Percentiles rank a stretch among this genome's conserved stretches.
Conservation (phyloP, 306 rosid genomes). For the Calophaca sinica region DNA sequence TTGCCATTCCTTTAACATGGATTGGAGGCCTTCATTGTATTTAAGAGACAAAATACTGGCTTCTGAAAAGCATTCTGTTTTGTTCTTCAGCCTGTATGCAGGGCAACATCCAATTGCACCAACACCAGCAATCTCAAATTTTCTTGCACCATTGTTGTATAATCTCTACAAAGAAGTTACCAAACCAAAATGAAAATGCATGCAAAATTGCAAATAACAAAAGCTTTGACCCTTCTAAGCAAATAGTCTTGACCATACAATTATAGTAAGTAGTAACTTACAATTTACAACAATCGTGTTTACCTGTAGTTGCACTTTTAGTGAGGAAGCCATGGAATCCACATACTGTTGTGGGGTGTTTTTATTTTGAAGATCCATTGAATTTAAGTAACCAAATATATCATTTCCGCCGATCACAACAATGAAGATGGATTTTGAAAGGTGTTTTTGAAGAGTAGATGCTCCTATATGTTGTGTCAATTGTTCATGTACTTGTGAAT, state of each 20-base stretch:
- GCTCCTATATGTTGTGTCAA: slow-evolving; percentile 51
- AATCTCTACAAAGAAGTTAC: slow-evolving; percentile 57
- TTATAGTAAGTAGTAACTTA: not conserved
- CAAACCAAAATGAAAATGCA: not conserved
- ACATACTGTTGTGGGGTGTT: slow-evolving; percentile 60
- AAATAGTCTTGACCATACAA: not conserved
- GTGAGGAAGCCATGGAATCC: slow-evolving; percentile 56
- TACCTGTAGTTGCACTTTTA: slow-evolving; percentile 69
- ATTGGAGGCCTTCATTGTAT: slow-evolving; percentile 59
- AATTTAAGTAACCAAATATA: slow-evolving; percentile 61
- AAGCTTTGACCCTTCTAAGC: not conserved
- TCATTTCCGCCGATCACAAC: slow-evolving; percentile 88
- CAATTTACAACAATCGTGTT: not conserved
- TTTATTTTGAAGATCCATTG: slow-evolving; percentile 46
- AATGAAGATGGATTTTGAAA: slow-evolving; percentile 66
- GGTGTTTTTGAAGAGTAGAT: slow-evolving; percentile 46
- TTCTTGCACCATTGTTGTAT: slow-evolving; percentile 67
- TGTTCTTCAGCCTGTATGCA: slow-evolving; percentile 56
- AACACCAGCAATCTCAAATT: slow-evolving; percentile 64
- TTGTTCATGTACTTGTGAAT: slow-evolving; percentile 44
- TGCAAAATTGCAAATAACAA: not conserved
- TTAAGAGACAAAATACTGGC: slow-evolving; percentile 47
- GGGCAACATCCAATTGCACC: slow-evolving; percentile 83
- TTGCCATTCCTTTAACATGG: slow-evolving; percentile 50
- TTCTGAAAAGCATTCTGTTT: slow-evolving; percentile 61